Percentiles rank a stretch among this genome's conserved stretches.
Conservation (phyloP, 306 rosid genomes). For the Vicia faba region DNA sequence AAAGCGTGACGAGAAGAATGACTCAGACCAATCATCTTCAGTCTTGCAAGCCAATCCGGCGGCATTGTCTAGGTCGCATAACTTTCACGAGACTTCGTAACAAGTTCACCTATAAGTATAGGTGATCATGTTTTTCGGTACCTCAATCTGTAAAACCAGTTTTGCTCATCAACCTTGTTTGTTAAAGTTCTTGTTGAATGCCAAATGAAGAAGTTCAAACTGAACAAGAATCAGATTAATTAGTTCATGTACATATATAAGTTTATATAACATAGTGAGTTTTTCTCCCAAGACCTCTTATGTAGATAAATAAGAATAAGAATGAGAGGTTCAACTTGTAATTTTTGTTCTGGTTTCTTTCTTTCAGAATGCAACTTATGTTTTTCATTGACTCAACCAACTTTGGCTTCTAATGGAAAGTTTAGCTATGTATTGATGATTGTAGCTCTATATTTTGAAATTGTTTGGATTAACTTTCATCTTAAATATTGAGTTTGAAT, state of each 20-base stretch:
- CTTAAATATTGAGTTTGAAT: no score
- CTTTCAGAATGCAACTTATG: slow-evolving; percentile 29
- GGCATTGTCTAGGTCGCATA: slow-evolving; percentile 73
- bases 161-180: slow-evolving; percentile 28
- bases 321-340: slow-evolving; percentile 36
- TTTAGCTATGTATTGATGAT: neutral
- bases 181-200: slow-evolving; percentile 24
- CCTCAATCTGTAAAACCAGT: slow-evolving; percentile 29
- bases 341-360: slow-evolving; percentile 18
- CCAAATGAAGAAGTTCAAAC: slow-evolving; percentile 30
- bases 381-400: neutral
- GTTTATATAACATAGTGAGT: slow-evolving; percentile 37
- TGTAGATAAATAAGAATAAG: slow-evolving; percentile 41
- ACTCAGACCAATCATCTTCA: slow-evolving; percentile 37
- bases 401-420: neutral
- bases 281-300: slow-evolving; percentile 27
- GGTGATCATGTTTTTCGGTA: slow-evolving; percentile 23
- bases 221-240: neutral
- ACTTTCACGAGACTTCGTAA: slow-evolving; percentile 64
- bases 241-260: slow-evolving; percentile 37
- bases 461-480: no score
- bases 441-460: no score
- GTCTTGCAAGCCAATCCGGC: slow-evolving; percentile 85
- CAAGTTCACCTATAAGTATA: slow-evolving; percentile 2
- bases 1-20: slow-evolving; percentile 47